phyloP scores from a whole-genome alignment of 306 rosid genomes.

The Medicago arabica region DNA sequence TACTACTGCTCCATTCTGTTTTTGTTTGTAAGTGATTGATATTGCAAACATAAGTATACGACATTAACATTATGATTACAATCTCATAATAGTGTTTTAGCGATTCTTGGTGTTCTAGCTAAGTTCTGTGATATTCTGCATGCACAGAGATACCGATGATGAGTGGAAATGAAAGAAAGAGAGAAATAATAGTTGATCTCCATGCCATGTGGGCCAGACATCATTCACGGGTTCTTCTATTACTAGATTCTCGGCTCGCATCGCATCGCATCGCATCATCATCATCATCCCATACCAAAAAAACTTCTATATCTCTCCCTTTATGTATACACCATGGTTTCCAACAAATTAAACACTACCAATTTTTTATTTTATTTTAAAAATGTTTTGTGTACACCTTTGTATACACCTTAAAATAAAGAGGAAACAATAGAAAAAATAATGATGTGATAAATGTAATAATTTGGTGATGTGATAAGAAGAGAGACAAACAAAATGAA shows the following conservation, averaged over 20 bases:
- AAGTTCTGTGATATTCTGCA: constrained; percentile 51
- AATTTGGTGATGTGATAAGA: too few species aligned
- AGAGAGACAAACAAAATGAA: too few species aligned
- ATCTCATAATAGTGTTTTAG: constrained; percentile 46
- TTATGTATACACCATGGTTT: neutral
- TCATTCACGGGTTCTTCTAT: constrained; percentile 83
- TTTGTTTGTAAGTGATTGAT: constrained; percentile 46
- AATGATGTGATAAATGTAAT: too few species aligned
- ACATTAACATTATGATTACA: constrained; percentile 44
- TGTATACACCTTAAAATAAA: too few species aligned
- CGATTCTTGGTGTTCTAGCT: constrained; percentile 37
- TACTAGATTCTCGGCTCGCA: constrained; percentile 69
- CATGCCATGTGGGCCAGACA: constrained; percentile 80
- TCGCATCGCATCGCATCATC: constrained; percentile 51
- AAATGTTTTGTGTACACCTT: too few species aligned
- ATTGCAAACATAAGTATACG: constrained; percentile 14
- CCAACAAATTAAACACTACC: too few species aligned
- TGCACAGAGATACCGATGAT: constrained; percentile 53
- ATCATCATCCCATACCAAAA: neutral
- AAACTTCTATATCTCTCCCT: neutral
- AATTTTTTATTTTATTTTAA: too few species aligned
- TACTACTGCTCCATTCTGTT: constrained; percentile 21
- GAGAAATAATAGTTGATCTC: constrained; percentile 8
- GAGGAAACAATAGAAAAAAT: too few species aligned
- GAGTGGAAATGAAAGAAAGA: constrained; percentile 48